Percentiles rank a stretch among this genome's conserved stretches.
These are phyloP conservation scores for Hemisphaericaspora nanyangensis DNA, from an alignment of 805 yeast species.

Conservation along the genomic window DNA sequence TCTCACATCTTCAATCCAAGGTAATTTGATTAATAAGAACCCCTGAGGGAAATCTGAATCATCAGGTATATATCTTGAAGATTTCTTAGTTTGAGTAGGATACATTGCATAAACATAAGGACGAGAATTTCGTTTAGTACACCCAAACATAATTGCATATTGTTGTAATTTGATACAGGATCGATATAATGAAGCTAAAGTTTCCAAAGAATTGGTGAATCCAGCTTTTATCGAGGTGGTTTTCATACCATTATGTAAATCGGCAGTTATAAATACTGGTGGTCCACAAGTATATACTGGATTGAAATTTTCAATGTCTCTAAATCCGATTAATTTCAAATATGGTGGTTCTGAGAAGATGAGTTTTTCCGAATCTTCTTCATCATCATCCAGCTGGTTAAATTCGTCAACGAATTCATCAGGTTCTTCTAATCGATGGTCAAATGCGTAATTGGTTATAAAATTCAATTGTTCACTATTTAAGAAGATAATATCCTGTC, in stretches of 20 bases:
- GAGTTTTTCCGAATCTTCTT: slow-evolving; percentile 14
- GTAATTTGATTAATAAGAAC: slow-evolving; percentile 62
- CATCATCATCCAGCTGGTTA: slow-evolving; percentile 12
- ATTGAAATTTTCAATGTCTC: slow-evolving; percentile 42
- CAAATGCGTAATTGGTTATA: slow-evolving; percentile 32
- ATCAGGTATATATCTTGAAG: slow-evolving; percentile 13
- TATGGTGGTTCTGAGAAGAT: slow-evolving; percentile 39
- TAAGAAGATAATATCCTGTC: slow-evolving; percentile 22
- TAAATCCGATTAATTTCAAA: slow-evolving; percentile 66
- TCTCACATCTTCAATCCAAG: slow-evolving; percentile 74
- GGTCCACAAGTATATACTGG: slow-evolving; percentile 51
- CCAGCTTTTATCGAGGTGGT: slow-evolving; percentile 28
- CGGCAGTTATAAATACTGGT: slow-evolving; percentile 66
- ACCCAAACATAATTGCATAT: slow-evolving; percentile 74
- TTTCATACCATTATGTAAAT: slow-evolving; percentile 40
- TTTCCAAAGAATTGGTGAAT: slow-evolving; percentile 57
- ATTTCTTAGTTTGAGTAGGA: slow-evolving; percentile 40
- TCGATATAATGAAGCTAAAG: slow-evolving; percentile 65
- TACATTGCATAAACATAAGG: slow-evolving; percentile 59
- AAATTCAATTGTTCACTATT: slow-evolving; percentile 21
- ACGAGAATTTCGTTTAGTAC: slow-evolving; percentile 45
- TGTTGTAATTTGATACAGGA: slow-evolving; percentile 48
- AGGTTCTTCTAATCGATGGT: slow-evolving; percentile 12
- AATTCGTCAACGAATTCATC: slow-evolving; percentile 6
- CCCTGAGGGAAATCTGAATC: slow-evolving; percentile 59